Base-by-base conservation (phyloP, 108 stramenopile genomes). In the Discostella pseudostelligera region DNA sequence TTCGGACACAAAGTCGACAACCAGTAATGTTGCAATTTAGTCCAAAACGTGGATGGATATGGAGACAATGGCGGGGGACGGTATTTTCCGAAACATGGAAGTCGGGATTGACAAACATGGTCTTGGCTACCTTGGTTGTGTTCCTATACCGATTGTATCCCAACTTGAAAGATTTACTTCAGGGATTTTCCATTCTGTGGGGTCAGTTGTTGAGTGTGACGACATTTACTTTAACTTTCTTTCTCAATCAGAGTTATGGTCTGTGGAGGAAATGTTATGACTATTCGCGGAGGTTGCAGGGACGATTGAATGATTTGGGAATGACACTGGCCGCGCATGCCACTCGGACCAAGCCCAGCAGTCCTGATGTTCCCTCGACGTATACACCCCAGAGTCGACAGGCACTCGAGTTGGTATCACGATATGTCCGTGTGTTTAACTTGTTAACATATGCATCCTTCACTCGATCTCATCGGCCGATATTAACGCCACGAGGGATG, bases 11-110 rank as follows among this genome's bases (percentile, higher is more conserved):
- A 9, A 80, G 87, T 19, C 56, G 93, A 25, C 65, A 85, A 24
- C 88, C 93, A 20, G 80, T 94, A 40, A 94, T 94, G 83, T 73
- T 89, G 75, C 93, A 94, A 62, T 94, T 94, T 59, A 90, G 91
- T 75, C 93, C 93, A 3, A 83, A 83, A 9, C 79, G 80, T 28
- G 77, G 83, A 17, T 88, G 82, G 81, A 87, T 90, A 32, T 94
- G 93, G 93, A 76, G 86, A 47, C 79, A 88, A 70, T 94, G 93
- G 93, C 84, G 83, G 36, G 93, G 93, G 26, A 94, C 93, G 0
- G 83, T 93, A 13, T 93, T 93, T 78, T 79, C 80, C 21, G 91
- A 93, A 68, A 93, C 91, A 8, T 93, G 91, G 91, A 72, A 70
- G 43, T 82, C 83, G 14, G 84, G 81, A 28, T 76, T 87, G 19